Conservation (phyloP, 257 asterid species). For the Knoxia roxburghii region DNA sequence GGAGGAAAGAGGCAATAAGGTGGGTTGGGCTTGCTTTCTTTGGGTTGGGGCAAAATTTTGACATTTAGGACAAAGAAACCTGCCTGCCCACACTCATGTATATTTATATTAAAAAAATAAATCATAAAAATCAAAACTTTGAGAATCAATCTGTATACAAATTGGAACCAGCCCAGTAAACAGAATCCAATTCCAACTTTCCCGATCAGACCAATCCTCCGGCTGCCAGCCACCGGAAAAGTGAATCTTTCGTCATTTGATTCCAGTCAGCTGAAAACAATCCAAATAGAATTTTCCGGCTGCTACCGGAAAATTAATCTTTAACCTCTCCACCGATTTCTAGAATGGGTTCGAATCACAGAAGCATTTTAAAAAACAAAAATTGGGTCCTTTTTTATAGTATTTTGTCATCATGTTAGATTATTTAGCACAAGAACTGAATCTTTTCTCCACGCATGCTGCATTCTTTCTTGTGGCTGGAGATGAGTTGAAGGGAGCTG, state of each 20-base stretch:
- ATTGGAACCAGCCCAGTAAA: neutral
- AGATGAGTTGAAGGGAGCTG: slow-evolving; percentile 66
- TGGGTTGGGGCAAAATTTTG: no score
- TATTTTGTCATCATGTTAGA: neutral
- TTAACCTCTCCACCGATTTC: slow-evolving; percentile 75
- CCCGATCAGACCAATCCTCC: neutral
- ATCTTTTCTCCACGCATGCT: slow-evolving; percentile 53
- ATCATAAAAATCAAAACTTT: no score
- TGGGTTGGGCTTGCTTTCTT: no score
- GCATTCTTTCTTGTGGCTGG: slow-evolving; percentile 97
- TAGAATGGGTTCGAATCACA: slow-evolving; percentile 50
- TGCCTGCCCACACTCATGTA: no score
- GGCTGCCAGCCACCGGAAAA: neutral
- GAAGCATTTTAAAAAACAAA: slow-evolving; percentile 57
- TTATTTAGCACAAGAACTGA: neutral
- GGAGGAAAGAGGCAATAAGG: no score
- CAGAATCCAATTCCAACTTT: neutral
- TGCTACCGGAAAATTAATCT: slow-evolving; percentile 76
- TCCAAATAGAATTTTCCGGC: no score
- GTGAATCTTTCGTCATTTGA: neutral
- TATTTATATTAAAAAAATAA: no score
- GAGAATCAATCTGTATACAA: no score
- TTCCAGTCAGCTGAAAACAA: no score
- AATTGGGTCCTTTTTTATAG: slow-evolving; percentile 67
- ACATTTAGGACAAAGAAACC: no score